Conservation (phyloP, 768 basidiomycete species). For the Termitomyces titanicus region DNA sequence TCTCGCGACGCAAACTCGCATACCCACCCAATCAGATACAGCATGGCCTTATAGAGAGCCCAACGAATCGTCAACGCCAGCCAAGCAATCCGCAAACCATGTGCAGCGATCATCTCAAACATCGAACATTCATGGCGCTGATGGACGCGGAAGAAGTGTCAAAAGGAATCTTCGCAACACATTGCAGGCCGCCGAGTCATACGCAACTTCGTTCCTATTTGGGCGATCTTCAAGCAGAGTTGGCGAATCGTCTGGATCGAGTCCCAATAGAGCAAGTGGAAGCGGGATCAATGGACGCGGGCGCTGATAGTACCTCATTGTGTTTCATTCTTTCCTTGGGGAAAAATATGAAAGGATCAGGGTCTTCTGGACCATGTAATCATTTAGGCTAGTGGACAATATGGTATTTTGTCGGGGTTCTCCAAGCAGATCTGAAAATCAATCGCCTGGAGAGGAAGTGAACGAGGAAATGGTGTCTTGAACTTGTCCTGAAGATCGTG, state of each 20-base stretch:
- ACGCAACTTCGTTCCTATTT: slow-evolving; percentile 62
- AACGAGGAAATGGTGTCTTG: too few species aligned
- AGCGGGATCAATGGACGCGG: slow-evolving; percentile 8
- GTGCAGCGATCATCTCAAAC: slow-evolving; percentile 35
- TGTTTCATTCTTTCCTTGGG: not conserved
- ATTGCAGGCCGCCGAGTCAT: slow-evolving; percentile 66
- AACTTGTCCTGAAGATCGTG: too few species aligned
- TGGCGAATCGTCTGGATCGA: slow-evolving; percentile 14
- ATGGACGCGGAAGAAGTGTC: slow-evolving; percentile 54
- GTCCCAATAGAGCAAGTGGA: slow-evolving; percentile 4
- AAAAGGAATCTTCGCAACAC: slow-evolving; percentile 67
- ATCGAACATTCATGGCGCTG: slow-evolving; percentile 24
- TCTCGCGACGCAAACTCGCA: not conserved
- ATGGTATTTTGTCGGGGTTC: too few species aligned
- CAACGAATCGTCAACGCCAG: slow-evolving; percentile 28
- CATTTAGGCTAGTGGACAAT: not conserved
- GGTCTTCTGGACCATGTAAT: not conserved
- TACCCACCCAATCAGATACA: not conserved
- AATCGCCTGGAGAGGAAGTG: too few species aligned
- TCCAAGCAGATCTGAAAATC: too few species aligned
- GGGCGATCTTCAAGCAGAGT: slow-evolving; percentile 39
- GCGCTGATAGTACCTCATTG: slow-evolving; percentile 4
- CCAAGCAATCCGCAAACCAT: slow-evolving; percentile 31
- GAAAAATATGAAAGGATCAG: not conserved
- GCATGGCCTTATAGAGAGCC: slow-evolving; percentile 44